A percentile compares a stretch with the other conserved stretches of the same genome.
Conservation (phyloP, 176 grass and related monocot species). For the Oryza nivara region DNA sequence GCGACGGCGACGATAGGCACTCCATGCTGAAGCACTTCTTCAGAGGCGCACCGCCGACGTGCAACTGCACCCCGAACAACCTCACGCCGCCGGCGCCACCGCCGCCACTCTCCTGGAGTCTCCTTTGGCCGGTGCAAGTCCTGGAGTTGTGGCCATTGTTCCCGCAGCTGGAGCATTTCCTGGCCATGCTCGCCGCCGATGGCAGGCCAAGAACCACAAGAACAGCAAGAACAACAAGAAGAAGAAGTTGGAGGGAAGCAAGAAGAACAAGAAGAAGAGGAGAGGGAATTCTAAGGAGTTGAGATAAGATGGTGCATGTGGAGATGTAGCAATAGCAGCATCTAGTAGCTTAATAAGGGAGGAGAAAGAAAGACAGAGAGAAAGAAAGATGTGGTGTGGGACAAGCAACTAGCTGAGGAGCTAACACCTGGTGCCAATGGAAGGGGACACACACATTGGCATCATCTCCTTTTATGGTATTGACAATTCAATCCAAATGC, state of each 20-base stretch:
- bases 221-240: neutral
- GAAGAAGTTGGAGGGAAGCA: neutral
- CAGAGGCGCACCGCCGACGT: slow-evolving; percentile 47
- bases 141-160: slow-evolving; percentile 97
- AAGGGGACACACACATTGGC: slow-evolving; percentile 53
- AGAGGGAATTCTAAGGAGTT: slow-evolving; percentile 27
- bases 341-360: slow-evolving; percentile 43
- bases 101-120: neutral
- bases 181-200: slow-evolving; percentile 53
- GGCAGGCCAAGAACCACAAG: neutral
- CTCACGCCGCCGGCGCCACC: slow-evolving; percentile 42
- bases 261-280: slow-evolving; percentile 22
- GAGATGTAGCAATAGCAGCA: slow-evolving; percentile 22
- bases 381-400: slow-evolving; percentile 43
- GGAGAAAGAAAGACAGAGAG: slow-evolving; percentile 10
- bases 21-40: slow-evolving; percentile 94
- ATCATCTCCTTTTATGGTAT: slow-evolving; percentile 46
- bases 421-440: slow-evolving; percentile 50
- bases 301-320: slow-evolving; percentile 42
- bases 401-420: slow-evolving; percentile 45
- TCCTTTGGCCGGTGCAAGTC: slow-evolving; percentile 57
- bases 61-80: slow-evolving; percentile 87
- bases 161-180: slow-evolving; percentile 91
- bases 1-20: slow-evolving; percentile 47
- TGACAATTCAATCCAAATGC: slow-evolving; percentile 45